Evolutionary conservation across 2,329 filamentous ascomycete species (phyloP), one percentile per base, ranked within the genome.

Genomic region (Ambrosiella beaveri): DNA sequence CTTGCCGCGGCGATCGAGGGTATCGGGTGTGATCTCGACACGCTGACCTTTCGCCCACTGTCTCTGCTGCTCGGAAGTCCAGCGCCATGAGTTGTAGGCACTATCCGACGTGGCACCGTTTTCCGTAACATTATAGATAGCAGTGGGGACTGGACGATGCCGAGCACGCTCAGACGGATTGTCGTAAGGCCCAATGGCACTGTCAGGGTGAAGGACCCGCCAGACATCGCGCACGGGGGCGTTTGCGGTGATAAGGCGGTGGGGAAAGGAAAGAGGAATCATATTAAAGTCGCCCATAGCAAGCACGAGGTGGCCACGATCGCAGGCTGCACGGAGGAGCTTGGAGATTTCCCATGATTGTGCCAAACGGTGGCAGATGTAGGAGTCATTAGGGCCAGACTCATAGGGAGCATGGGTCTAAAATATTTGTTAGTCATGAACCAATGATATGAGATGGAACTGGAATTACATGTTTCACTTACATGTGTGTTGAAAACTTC

Each of bases 311-410:
- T 91, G 86, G 6, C 89, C 88, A 12, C 85, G 76, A 64, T 89
- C 85, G 1, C 83, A 79, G 50, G 91, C 90, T 59, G 80, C 85
- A 54, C 87, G 82, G 72, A 96, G 85, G 50, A 95, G 76, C 69
- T 95, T 95, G 57, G 90, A 80, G 59, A 96, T 86, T 68, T 96
- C 86, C 93, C 93, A 98, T 54, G 89, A 86, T 72, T 98, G 91
- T 2, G 91, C 85, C 15, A 87, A 87, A 59, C 90, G 85, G 71
- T 97, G 93, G 67, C 87, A 90, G 55, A 89, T 74, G 71, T 98
- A 97, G 36, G 85, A 88, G 71, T 95, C 88, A 65, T 86, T 74
- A 15, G 83, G 82, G 63, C 86, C 84, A 62, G 74, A 72, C 70
- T 94, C 87, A 69, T 97, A 97, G 0, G 88, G 88, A 2, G 93